Base-by-base conservation (phyloP, 2,329 filamentous ascomycete species). In the Sclerotinia sclerotiorum region DNA sequence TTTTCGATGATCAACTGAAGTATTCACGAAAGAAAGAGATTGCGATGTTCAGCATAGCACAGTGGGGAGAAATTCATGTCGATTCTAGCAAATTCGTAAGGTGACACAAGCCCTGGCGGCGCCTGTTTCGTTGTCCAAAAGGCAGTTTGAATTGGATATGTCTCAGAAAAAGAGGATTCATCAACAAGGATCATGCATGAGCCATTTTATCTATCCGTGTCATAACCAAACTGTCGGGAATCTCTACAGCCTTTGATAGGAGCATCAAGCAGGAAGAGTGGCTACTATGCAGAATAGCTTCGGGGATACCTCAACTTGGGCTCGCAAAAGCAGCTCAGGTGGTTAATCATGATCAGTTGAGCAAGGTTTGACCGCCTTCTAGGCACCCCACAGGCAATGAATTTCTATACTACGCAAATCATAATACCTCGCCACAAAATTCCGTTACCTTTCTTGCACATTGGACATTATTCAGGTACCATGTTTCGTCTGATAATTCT, bases 131-230 rank as follows among this genome's bases (percentile, higher is more conserved):
- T 55, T 35, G 19, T 19, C 29, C 29, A 35, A 35, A 29, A 27
- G 42, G 42, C n/a, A 21, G 27, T 48, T n/a, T 21, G 58, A 39
- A 51, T 24, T 62, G 44, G 46, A 51, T 35, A 51, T 62, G 60
- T 62, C 21, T 49, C 58, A 19, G 39, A 49, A 58, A 62, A 62
- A 49, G 21, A 51, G 58, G 29, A 27, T 39, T 32, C 27, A 17
- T 21, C 3, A 11, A 62, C 60, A 51, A 39, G 60, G 60, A 51
- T 63, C 32, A 29, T 62, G 58, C 44, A 62, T 62, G 39, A 62
- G 44, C 21, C n/a, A 51, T 32, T 32, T 63, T 63, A 63, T 63
- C 60, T 51, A 61, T 49, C 58, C 21, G 21, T 24, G 24, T 27
- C 19, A 4, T 7, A 21, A 63, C 60, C 60, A 63, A 63, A 63